phyloP scores from a whole-genome alignment of 768 basidiomycete genomes.

The Panaeolus papilionaceus region DNA sequence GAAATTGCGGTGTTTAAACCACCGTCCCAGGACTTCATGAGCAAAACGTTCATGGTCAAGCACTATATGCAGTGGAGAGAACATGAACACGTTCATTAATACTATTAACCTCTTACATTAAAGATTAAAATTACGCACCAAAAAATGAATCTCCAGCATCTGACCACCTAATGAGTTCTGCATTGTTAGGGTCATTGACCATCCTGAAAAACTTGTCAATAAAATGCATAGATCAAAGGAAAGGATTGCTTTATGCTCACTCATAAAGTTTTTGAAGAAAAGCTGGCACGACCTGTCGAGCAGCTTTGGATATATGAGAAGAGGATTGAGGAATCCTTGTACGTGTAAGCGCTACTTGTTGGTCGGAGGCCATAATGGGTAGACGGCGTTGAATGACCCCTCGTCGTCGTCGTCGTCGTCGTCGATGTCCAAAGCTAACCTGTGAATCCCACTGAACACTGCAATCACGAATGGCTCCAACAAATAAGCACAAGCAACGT shows the following conservation, averaged over 20 bases:
- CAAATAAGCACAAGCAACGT: background rate
- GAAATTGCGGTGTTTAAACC: constrained; percentile 99
- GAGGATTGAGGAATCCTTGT: constrained; percentile 37
- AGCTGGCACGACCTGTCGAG: constrained; percentile 62
- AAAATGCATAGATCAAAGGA: constrained; percentile 18
- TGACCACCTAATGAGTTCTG: constrained; percentile 90
- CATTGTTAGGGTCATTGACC: constrained; percentile 86
- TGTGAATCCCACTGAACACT: background rate
- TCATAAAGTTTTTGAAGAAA: constrained; percentile 94
- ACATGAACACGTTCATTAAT: background rate
- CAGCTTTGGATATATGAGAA: constrained; percentile 38
- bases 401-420: constrained; percentile 13
- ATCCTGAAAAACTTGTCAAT: constrained; percentile 58
- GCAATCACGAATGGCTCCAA: background rate
- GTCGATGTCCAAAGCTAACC: constrained; percentile 11
- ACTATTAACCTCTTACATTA: background rate
- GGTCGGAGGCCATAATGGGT: constrained; percentile 51
- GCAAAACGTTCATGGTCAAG: constrained; percentile 92
- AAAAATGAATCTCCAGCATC: constrained; percentile 92
- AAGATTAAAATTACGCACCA: constrained; percentile 50
- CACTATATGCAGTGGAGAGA: constrained; percentile 52
- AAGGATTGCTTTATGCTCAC: constrained; percentile 51
- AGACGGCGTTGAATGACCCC: background rate
- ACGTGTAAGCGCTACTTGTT: constrained; percentile 64
- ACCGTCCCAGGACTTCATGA: constrained; percentile 86